Evolutionary conservation across 2,329 filamentous ascomycete genomes (phyloP), one percentile per base, ranked within the genome.

Genomic region (Paecilomyces sp.): DNA sequence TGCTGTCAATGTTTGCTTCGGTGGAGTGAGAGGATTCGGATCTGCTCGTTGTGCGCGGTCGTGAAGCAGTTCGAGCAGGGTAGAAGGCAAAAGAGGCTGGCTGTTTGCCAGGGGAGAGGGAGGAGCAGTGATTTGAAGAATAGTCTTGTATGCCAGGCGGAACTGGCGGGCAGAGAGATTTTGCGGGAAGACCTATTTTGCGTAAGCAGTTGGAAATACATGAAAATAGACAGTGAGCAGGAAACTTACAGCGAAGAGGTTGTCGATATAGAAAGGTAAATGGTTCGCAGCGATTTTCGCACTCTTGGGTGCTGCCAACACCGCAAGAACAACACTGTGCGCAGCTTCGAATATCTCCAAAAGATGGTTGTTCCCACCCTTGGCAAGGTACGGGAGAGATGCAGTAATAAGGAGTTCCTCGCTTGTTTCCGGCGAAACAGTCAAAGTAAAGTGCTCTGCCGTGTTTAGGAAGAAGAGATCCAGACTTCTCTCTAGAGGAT

Each of bases 391-490:
- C 0, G 88, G 83, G 4, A 85, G 83, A 6, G 91, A 89, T 1
- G 90, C 88, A 34, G 87, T 83, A 57, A 96, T 79, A 15, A 96
- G 83, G 1, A 96, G 79, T 2, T 85, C 80, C 66, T 95, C 90
- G 67, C 87, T 91, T 2, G 84, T 82, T 3, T 82, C 76, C 0
- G 88, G 82, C 0, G 89, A 79, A 1, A 96, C 75, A 2, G 85
- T 78, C 8, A 92, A 79, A 0, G 91, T 87, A 61, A 96, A 86
- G 72, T 96, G 90, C 72, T 96, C 92, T 1, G 90, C 88, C 0
- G 88, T 85, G 69, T 95, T 94, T 63, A 97, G 83, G 75, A 95
- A 96, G 77, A 91, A 96, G 15, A 96, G 83, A 70, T 94, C 89
- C n/a, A 93, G 78, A 18, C 84, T 88, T 60, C 89, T 83, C 65